phyloP scores from a whole-genome alignment of 1,284 basidiomycete species.

The Cerioporus squamosus region DNA sequence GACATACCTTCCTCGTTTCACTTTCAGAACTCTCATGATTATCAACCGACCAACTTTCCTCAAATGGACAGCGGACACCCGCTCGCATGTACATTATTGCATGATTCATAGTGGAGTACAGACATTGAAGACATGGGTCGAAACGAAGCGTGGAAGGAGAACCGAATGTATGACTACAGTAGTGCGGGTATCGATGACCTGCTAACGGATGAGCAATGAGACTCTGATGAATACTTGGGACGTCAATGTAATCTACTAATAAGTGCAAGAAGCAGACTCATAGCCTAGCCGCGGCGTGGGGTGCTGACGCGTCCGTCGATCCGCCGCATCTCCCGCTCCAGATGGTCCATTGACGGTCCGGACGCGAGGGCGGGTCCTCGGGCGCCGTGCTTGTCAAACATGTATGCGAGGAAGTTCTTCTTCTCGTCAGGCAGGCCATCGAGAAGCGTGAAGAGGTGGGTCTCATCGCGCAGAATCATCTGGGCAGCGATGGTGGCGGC shows the following conservation, averaged over 20 bases:
- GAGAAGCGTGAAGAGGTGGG: constrained; percentile 75
- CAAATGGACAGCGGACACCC: background rate
- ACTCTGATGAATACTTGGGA: constrained; percentile 7
- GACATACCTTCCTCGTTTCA: background rate
- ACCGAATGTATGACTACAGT: constrained; percentile 18
- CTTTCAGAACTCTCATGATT: background rate
- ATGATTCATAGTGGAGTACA: constrained; percentile 8
- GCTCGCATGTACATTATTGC: constrained; percentile 3
- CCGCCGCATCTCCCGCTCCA: constrained; percentile 77
- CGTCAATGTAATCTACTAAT: constrained; percentile 16
- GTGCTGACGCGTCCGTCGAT: constrained; percentile 77
- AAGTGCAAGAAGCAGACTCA: constrained; percentile 9
- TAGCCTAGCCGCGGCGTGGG: constrained; percentile 41
- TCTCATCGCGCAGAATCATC: constrained; percentile 77
- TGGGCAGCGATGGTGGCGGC: constrained; percentile 82
- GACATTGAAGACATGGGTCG: constrained; percentile 1
- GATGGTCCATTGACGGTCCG: constrained; percentile 51
- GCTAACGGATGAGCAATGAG: constrained; percentile 9
- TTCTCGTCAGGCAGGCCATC: constrained; percentile 83
- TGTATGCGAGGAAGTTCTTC: constrained; percentile 83
- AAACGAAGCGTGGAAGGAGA: constrained; percentile 1
- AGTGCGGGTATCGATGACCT: constrained; percentile 20
- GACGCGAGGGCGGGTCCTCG: constrained; percentile 43
- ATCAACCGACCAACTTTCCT: constrained; percentile 1
- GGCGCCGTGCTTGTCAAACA: constrained; percentile 82